Base-by-base conservation (phyloP, 495 filamentous ascomycete species). In the Tetracladium marchalianum region DNA sequence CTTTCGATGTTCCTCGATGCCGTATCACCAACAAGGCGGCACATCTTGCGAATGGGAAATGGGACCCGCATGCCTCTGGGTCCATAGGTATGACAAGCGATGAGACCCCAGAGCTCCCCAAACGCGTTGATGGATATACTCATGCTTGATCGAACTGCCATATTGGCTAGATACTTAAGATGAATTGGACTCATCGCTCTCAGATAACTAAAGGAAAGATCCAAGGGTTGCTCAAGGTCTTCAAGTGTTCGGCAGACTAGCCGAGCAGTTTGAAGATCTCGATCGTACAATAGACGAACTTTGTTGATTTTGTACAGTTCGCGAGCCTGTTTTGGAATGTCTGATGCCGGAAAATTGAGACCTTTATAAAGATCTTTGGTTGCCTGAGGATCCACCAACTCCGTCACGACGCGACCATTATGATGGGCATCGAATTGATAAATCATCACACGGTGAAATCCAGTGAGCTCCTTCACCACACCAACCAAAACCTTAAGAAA, bases 11-110 rank as follows among this genome's bases (percentile, higher is more conserved):
- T 95, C 40, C 85, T 69, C 2, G 89, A 92, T 2, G 86, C 85
- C 0, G 78, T 85, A 51, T 97, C 90, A 4, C 90, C 87, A 19
- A 97, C 75, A 12, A 95, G 65, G n/a, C 87, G 77, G 59, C 90
- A 96, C 82, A 97, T 88, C 63, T 93, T 95, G 11, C 90, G 76
- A 35, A 95, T 84, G 0, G 89, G 88, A 55, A 95, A 95, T 0
- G 85, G 82, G 2, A 96, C 88, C 31, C 90, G 72, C 87, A 92
- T 95, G 1, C 87, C 86, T 13, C 72, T 69, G 0, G 69, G 50
- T 5, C 80, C 87, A 57, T 95, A 93, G 1, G 80, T 77, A 59
- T 97, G 90, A 46, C 87, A 96, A 1, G 87, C 77, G 15, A 96
- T 87, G 31, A 96, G 68, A 0, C 90, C 90, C 90, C 90, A 96